Evolutionary conservation across 306 rosid species (phyloP), one percentile per base, ranked within the genome.

Genomic region (Alnus rubra): DNA sequence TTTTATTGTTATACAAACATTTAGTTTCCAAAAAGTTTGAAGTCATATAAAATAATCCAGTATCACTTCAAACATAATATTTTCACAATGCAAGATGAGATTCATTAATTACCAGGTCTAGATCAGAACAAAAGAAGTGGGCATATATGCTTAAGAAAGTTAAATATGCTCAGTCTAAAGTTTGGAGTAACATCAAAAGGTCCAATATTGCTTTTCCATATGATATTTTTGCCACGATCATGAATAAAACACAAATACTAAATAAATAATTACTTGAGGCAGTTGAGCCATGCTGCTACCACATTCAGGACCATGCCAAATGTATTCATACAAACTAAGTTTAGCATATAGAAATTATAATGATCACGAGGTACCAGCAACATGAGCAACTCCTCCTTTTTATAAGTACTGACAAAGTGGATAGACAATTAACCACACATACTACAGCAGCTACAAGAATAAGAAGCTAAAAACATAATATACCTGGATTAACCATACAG

Each of bases 401-500:
- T 74, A 31, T n/a, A 68, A 76, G 69, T 48, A 63, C 69, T 55
- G 35, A 52, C 44, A 50, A 63, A 51, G 39, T 39, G 76, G 53
- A 50, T 70, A 50, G 69, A 79, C 60, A 58, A 74, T 71, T 55
- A 59, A 53, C 77, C 78, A 84, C 71, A 69, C 53, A 79, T 18
- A 58, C 69, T 33, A 4, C 42, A 68, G 56, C 42, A 50, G 63
- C 35, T 76, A 64, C 54, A 19, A 71, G 35, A 81, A 75, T 18
- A 52, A 52, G 64, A 64, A 73, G 23, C 59, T 35, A 45, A 75
- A 77, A 31, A 74, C 69, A 44, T 74, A 76, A 77, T 42, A 9
- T 89, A 93, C 98, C 98, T 91, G 98, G 82, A 93, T 93, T 80
- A 93, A 76, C 98, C 98, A 93, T 60, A 93, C 91, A 23, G 93